Evolutionary conservation across 176 grass and related monocot genomes (phyloP).

Genomic region (Aegilops longissima): DNA sequence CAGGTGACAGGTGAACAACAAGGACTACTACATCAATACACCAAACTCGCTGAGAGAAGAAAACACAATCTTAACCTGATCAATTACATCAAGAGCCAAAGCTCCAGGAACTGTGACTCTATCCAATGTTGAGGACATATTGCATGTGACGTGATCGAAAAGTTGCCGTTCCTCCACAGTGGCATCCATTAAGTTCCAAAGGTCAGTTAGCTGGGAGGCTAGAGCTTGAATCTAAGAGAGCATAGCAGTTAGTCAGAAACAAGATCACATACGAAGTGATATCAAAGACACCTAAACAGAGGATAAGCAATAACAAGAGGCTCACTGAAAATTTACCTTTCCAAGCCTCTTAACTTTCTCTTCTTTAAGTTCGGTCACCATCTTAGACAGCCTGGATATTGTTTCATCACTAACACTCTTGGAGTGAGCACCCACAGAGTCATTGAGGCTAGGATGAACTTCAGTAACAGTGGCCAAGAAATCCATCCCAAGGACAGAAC

Average conservation of each 20-base stretch:
- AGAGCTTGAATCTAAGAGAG: constrained; percentile 81
- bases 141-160: constrained; percentile 72
- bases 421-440: constrained; percentile 60
- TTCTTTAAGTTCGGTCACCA: constrained; percentile 68
- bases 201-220: constrained; percentile 70
- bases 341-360: constrained; percentile 70
- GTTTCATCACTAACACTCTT: constrained; percentile 94
- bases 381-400: constrained; percentile 69
- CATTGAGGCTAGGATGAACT: constrained; percentile 83
- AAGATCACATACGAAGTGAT: constrained; percentile 26
- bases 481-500: constrained; percentile 82
- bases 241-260: constrained; percentile 19
- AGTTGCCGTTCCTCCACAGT: constrained; percentile 50
- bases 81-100: constrained; percentile 76
- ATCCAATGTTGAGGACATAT: constrained; percentile 65
- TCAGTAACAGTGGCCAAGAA: constrained; percentile 78
- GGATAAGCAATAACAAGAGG: constrained; percentile 16
- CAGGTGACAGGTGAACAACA: not conserved
- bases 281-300: constrained; percentile 4
- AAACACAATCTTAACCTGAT: constrained; percentile 59
- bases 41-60: constrained; percentile 4
- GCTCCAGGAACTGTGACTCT: constrained; percentile 70
- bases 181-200: constrained; percentile 95
- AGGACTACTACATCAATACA: not conserved
- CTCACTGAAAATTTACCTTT: constrained; percentile 56